Conservation (phyloP, 75 land plant genomes). For the Sequoiadendron giganteum region DNA sequence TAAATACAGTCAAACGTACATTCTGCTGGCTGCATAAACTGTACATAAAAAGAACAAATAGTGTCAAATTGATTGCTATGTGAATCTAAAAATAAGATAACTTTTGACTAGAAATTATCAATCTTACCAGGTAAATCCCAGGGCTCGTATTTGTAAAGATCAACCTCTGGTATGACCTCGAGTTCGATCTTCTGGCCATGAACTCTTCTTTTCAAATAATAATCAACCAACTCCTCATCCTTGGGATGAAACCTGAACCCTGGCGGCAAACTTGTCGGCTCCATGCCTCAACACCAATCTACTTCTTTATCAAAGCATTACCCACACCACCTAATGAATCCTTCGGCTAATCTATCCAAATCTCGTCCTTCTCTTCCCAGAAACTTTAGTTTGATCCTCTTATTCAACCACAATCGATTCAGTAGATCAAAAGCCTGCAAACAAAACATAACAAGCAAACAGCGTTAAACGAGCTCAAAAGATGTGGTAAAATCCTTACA, state of each 20-base stretch:
- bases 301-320: not conserved
- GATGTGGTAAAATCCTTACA: not conserved
- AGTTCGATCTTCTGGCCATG: slow-evolving; percentile 12
- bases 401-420: not conserved
- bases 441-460: not conserved
- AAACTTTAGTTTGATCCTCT: not conserved
- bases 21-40: too few relatives aligned
- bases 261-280: slow-evolving; percentile 15
- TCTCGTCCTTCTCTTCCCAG: not conserved
- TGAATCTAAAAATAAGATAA: too few relatives aligned
- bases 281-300: not conserved
- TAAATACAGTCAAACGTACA: too few relatives aligned
- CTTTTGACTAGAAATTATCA: too few relatives aligned
- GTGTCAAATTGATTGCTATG: too few relatives aligned
- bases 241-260: slow-evolving; percentile 39
- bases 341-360: not conserved
- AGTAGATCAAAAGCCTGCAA: not conserved
- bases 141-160: slow-evolving; percentile 21
- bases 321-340: not conserved
- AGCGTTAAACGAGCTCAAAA: not conserved
- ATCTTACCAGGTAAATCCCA: slow-evolving; percentile 23
- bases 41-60: too few relatives aligned
- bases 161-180: slow-evolving; percentile 15
- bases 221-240: slow-evolving; percentile 32
- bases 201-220: slow-evolving; percentile 28